Evolutionary conservation across 257 asterid genomes (phyloP).

Genomic region (Solanum clarkiae): DNA sequence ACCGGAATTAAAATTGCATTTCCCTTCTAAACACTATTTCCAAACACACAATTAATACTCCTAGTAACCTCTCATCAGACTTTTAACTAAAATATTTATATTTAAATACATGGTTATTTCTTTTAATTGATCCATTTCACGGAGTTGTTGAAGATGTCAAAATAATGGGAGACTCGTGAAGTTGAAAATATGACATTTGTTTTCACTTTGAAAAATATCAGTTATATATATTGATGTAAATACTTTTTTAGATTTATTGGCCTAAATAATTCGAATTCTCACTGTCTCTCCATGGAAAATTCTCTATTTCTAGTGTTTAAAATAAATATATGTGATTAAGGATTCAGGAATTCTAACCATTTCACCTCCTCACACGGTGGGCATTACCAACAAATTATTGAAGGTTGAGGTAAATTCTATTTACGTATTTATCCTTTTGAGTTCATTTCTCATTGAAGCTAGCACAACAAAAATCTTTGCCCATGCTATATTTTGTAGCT

Average conservation of each 20-base stretch:
- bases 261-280: neutral
- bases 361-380: neutral
- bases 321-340: neutral
- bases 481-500: neutral
- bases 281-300: neutral
- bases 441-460: neutral
- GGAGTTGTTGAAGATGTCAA: neutral
- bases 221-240: too few relatives aligned
- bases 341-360: neutral
- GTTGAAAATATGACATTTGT: neutral
- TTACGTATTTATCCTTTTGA: neutral
- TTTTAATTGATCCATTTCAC: neutral
- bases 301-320: neutral
- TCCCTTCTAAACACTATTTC: too few relatives aligned
- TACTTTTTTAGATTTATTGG: too few relatives aligned
- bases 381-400: too few relatives aligned
- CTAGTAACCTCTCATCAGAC: neutral
- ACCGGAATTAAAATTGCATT: too few relatives aligned
- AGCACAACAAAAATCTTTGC: neutral
- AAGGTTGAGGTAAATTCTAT: too few relatives aligned
- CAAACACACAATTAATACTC: too few relatives aligned
- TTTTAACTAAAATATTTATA: neutral
- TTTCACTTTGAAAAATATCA: neutral
- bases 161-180: neutral
- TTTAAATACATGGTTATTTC: neutral